A percentile compares a stretch with the other conserved stretches of the same genome.
These are phyloP conservation scores for Bipolaris sorokiniana DNA, from an alignment of 2,329 filamentous ascomycete species.

Conservation along the genomic window DNA sequence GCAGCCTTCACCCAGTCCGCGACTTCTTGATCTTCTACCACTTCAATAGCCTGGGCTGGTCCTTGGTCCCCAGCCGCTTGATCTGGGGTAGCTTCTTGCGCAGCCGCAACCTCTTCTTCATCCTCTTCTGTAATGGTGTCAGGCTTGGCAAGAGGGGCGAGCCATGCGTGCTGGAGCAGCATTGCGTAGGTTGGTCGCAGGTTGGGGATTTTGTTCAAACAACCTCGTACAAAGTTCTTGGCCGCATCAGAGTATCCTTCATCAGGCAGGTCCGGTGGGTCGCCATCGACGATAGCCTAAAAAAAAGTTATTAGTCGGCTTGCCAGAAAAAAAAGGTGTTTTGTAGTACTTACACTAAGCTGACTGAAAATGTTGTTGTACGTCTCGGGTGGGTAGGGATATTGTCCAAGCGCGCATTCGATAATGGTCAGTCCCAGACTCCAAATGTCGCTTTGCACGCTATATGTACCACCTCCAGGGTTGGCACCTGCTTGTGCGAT, in stretches of 20 bases:
- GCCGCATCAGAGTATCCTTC: constrained; percentile 80
- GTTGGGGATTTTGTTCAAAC: constrained; percentile 90
- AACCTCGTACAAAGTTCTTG: constrained; percentile 84
- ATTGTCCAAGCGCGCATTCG: constrained; percentile 91
- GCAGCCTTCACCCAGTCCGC: constrained; percentile 81
- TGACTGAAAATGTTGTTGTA: constrained; percentile 99
- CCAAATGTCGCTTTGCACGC: constrained; percentile 98
- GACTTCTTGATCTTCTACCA: constrained; percentile 77
- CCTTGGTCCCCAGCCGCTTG: constrained; percentile 42
- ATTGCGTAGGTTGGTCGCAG: constrained; percentile 93
- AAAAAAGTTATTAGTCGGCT: constrained; percentile 2
- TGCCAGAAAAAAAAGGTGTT: background rate
- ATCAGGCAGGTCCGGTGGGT: constrained; percentile 84
- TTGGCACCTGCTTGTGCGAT: constrained; percentile 73
- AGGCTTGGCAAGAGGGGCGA: constrained; percentile 75
- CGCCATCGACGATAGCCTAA: constrained; percentile 95
- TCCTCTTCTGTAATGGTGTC: constrained; percentile 74
- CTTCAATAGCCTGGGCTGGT: constrained; percentile 32
- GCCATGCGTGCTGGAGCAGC: constrained; percentile 88
- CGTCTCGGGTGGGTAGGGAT: constrained; percentile 95
- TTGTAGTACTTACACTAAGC: constrained; percentile 73
- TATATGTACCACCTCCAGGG: constrained; percentile 83
- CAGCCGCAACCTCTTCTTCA: constrained; percentile 62
- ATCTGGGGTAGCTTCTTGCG: constrained; percentile 52
- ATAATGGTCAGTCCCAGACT: constrained; percentile 92